Conservation (phyloP, 306 rosid genomes). For the Malus fusca region DNA sequence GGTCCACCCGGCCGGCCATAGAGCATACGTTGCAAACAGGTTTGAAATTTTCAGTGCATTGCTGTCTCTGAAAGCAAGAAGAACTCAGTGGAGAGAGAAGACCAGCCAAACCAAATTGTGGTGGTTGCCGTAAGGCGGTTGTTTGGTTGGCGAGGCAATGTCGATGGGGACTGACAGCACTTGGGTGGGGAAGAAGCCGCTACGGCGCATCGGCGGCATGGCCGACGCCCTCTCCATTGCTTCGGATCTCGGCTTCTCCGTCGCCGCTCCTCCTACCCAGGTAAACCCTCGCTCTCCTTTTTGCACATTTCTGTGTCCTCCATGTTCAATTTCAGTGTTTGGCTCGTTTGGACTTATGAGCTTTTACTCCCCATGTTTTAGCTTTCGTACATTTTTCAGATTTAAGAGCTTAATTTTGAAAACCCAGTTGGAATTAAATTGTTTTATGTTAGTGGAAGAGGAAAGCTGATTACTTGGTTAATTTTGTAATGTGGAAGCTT, state of each 20-base stretch:
- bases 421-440: not conserved
- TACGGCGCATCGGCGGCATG: conserved; percentile 87
- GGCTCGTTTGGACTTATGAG: not conserved
- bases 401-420: not conserved
- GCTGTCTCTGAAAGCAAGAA: not conserved
- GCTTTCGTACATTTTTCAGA: not conserved
- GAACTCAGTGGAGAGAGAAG: not conserved
- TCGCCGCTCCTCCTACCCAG: conserved; percentile 55
- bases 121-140: not conserved
- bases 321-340: not conserved
- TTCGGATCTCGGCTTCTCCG: conserved; percentile 76
- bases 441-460: not conserved
- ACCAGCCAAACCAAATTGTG: not conserved
- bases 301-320: not conserved
- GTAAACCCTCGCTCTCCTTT: conserved; percentile 15
- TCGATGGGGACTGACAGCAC: conserved; percentile 60
- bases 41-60: not conserved
- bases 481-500: not conserved
- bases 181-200: conserved; percentile 88
- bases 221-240: conserved; percentile 83
- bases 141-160: conserved; percentile 16
- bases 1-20: not conserved
- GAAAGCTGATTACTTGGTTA: not conserved
- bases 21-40: not conserved
- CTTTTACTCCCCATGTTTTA: not conserved